These are phyloP conservation scores for Paramyrothecium sp. DNA, from an alignment of 2,329 filamentous ascomycete species.

Conservation along the genomic window DNA sequence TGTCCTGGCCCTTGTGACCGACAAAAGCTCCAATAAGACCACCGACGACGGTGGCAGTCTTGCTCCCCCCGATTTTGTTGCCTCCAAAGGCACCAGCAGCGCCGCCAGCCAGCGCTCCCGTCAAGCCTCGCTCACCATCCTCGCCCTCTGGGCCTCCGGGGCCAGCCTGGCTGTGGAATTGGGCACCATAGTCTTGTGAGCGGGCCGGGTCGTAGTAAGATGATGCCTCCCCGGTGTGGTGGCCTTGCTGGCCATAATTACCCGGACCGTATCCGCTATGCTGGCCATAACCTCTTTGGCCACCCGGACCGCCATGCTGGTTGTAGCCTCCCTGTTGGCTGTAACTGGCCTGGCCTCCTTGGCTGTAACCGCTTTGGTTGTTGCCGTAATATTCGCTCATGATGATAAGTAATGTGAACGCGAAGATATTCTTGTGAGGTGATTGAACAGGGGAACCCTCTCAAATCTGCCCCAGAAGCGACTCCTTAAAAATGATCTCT, in stretches of 20 bases:
- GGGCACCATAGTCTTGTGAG: neutral
- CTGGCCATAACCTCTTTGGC: neutral
- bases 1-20: slow-evolving; percentile 40
- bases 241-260: neutral
- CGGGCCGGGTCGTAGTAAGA: neutral
- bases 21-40: slow-evolving; percentile 38
- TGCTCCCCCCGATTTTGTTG: slow-evolving; percentile 35
- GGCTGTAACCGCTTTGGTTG: neutral
- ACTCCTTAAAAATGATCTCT: neutral
- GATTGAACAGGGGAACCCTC: neutral
- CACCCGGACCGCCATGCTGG: neutral
- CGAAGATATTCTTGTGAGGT: neutral
- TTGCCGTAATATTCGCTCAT: neutral
- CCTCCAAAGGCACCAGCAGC: slow-evolving; percentile 39
- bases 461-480: neutral
- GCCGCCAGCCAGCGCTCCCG: slow-evolving; percentile 38
- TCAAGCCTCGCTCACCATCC: slow-evolving; percentile 39
- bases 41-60: slow-evolving; percentile 34
- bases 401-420: neutral
- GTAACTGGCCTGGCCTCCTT: neutral
- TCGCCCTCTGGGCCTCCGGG: slow-evolving; percentile 15
- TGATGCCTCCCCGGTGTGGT: neutral
- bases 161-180: neutral
- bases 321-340: neutral
- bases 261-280: neutral